Conservation (phyloP, 345 rosid species). For the Clarkia xantiana region DNA sequence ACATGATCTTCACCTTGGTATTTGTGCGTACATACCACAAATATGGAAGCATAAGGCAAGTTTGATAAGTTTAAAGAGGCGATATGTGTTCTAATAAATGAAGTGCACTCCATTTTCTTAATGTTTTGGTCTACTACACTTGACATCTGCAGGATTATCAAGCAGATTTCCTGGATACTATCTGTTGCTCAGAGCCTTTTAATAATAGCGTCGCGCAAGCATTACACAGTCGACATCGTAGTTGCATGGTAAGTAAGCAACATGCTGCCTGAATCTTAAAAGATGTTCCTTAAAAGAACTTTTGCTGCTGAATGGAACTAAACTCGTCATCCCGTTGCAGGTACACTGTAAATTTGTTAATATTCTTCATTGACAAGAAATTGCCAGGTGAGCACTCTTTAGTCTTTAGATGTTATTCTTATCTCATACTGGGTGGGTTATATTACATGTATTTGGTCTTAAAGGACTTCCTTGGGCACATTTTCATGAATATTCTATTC, state of each 20-base stretch:
- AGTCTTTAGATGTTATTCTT: slow-evolving; percentile 1
- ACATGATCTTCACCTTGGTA: slow-evolving; percentile 66
- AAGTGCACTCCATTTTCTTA: background rate
- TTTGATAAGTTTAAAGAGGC: background rate
- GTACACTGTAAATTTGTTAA: slow-evolving; percentile 71
- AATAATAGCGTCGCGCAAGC: slow-evolving; percentile 78
- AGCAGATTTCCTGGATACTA: slow-evolving; percentile 58
- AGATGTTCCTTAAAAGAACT: background rate
- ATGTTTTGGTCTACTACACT: background rate
- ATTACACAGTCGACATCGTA: slow-evolving; percentile 69
- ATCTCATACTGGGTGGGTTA: too few relatives aligned
- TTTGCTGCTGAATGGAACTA: background rate
- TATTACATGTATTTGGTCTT: too few relatives aligned
- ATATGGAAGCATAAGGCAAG: slow-evolving; percentile 53
- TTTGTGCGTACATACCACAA: slow-evolving; percentile 66
- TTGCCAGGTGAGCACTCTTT: slow-evolving; percentile 41
- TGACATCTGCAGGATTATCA: slow-evolving; percentile 36
- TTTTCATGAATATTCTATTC: too few relatives aligned
- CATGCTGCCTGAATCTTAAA: background rate
- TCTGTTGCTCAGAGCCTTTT: slow-evolving; percentile 65
- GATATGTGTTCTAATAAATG: background rate
- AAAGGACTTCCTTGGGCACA: too few relatives aligned
- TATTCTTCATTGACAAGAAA: slow-evolving; percentile 49
- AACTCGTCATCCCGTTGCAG: slow-evolving; percentile 19
- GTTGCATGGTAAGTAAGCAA: slow-evolving; percentile 52